Percentiles rank a stretch among this genome's conserved stretches.
phyloP scores from a whole-genome alignment of 768 basidiomycete genomes.

The Mycena rebaudengoi region DNA sequence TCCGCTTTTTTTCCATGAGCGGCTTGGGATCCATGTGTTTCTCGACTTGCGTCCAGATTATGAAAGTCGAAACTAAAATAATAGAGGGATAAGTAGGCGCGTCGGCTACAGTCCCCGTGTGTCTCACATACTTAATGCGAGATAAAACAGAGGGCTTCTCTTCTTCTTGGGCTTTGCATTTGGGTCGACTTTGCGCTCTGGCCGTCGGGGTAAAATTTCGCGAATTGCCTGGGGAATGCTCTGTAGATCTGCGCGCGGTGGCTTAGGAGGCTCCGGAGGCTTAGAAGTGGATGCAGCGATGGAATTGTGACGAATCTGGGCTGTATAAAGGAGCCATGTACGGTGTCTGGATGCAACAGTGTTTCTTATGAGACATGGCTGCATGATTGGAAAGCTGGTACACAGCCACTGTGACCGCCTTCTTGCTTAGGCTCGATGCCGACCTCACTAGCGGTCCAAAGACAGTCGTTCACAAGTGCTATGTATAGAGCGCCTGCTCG shows the following conservation, averaged over 20 bases:
- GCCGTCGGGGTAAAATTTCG: conserved; percentile 16
- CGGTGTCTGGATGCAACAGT: conserved; percentile 1
- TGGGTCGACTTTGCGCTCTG: conserved; percentile 8
- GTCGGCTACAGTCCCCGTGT: too few relatives aligned
- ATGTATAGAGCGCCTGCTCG: too few relatives aligned
- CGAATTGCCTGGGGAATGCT: conserved; percentile 21
- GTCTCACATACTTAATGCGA: conserved; percentile 12
- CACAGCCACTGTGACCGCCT: too few relatives aligned
- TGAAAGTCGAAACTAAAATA: conserved; percentile 13
- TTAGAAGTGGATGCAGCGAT: too few relatives aligned
- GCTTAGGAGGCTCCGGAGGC: conserved; percentile 19
- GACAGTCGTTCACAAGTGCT: too few relatives aligned
- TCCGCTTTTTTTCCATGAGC: conserved; percentile 24
- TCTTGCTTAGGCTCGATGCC: too few relatives aligned
- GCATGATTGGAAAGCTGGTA: too few relatives aligned
- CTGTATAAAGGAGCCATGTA: not conserved
- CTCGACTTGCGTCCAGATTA: conserved; percentile 26
- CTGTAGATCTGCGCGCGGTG: conserved; percentile 18
- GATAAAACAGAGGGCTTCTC: conserved; percentile 10
- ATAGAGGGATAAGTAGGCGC: not conserved
- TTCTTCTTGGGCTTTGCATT: conserved; percentile 6
- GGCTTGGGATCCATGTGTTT: conserved; percentile 21
- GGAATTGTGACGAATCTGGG: conserved; percentile 22
- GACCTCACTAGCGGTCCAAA: too few relatives aligned
- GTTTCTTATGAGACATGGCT: too few relatives aligned